A percentile compares a stretch with the other conserved stretches of the same genome.
Evolutionary conservation across 805 yeast species (phyloP).

Genomic region (Wickerhamiella musiphila): DNA sequence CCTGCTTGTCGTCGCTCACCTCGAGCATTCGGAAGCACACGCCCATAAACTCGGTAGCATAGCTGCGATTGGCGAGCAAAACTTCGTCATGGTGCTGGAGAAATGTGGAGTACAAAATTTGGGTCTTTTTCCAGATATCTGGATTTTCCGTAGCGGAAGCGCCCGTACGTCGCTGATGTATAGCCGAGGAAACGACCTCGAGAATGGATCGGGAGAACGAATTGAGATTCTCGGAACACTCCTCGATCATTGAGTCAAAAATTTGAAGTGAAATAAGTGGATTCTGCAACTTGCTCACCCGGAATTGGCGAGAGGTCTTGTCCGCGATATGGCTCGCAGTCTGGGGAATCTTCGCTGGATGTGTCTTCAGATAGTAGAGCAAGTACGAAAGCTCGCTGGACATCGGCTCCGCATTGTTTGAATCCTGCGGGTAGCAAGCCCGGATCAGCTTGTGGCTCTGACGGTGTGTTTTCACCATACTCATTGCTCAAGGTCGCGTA

Average conservation of each 20-base stretch:
- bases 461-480: no score
- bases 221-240: conserved; percentile 70
- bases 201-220: conserved; percentile 60
- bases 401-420: conserved; percentile 74
- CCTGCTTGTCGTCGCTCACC: conserved; percentile 44
- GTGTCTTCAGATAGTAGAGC: conserved; percentile 74
- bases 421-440: conserved; percentile 89
- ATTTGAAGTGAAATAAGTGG: conserved; percentile 66
- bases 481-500: no score
- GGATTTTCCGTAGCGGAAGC: conserved; percentile 29
- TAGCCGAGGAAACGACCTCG: conserved; percentile 35
- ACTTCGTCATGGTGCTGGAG: conserved; percentile 40
- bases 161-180: conserved; percentile 39
- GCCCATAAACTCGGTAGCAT: no score
- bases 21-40: no score
- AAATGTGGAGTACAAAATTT: no score
- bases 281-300: conserved; percentile 55
- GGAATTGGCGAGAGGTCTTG: conserved; percentile 43
- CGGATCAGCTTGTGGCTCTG: conserved; percentile 75
- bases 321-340: conserved; percentile 54
- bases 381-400: conserved; percentile 80
- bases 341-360: conserved; percentile 76
- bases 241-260: conserved; percentile 46
- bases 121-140: no score
- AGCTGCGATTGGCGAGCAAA: conserved; percentile 46